These are phyloP conservation scores for Apiospora rasikravindrae DNA, from an alignment of 2,329 filamentous ascomycete genomes.

Conservation along the genomic window DNA sequence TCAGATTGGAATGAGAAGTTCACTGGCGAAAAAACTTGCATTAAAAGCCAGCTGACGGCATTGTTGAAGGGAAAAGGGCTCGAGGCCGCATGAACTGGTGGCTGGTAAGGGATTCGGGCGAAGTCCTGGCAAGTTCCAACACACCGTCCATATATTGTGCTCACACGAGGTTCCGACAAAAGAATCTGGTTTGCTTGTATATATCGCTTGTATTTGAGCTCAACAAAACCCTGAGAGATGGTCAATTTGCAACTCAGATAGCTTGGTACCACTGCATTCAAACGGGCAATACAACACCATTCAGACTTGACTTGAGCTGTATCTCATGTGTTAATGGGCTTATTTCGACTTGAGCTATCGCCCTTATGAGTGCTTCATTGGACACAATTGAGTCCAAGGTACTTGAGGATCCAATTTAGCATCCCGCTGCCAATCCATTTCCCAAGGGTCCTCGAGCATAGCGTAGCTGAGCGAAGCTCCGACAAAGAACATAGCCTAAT, in stretches of 20 bases:
- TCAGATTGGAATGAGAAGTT: constrained; percentile 24
- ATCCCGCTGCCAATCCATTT: not conserved
- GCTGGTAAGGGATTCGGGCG: not conserved
- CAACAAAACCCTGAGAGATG: not conserved
- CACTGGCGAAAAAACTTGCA: constrained; percentile 10
- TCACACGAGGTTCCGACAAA: not conserved
- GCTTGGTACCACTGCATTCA: not conserved
- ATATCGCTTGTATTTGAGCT: not conserved
- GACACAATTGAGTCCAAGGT: not conserved
- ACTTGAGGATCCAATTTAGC: not conserved
- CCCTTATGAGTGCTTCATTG: no score
- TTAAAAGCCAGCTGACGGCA: constrained; percentile 28
- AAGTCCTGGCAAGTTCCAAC: not conserved
- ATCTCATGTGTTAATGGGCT: not conserved
- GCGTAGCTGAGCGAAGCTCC: not conserved
- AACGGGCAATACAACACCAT: not conserved
- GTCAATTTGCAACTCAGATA: not conserved
- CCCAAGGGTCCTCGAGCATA: not conserved
- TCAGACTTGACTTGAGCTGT: not conserved
- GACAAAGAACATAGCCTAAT: not conserved
- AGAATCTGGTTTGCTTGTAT: not conserved
- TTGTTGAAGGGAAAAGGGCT: constrained; percentile 30
- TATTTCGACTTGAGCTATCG: not conserved
- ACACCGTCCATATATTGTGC: not conserved
- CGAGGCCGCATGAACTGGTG: not conserved